These are phyloP conservation scores for Penicillium oxalicum DNA, from an alignment of 2,329 filamentous ascomycete species.

Conservation along the genomic window DNA sequence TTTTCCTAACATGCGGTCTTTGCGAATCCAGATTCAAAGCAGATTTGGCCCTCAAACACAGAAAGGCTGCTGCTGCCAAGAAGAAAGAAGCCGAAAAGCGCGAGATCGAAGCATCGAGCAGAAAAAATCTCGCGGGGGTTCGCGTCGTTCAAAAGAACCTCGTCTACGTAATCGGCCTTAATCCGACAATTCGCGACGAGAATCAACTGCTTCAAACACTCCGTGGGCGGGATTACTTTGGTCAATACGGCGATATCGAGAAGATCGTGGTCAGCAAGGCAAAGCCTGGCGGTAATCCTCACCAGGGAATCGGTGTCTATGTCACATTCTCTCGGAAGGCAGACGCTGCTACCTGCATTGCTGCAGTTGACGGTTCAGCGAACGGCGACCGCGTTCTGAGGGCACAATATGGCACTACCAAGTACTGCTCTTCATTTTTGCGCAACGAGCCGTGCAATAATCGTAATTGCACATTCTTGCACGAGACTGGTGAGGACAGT, in stretches of 20 bases:
- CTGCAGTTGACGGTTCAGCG: conserved; percentile 82
- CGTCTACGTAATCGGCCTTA: conserved; percentile 93
- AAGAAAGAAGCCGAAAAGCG: conserved; percentile 96
- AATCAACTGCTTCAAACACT: conserved; percentile 78
- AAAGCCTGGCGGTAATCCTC: conserved; percentile 64
- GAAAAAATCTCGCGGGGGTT: conserved; percentile 92
- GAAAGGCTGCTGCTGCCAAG: conserved; percentile 81
- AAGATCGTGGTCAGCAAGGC: conserved; percentile 98
- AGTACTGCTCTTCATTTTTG: conserved; percentile 96
- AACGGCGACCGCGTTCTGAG: conserved; percentile 81
- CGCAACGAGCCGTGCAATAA: conserved; percentile 93
- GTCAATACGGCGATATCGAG: conserved; percentile 95
- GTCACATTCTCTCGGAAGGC: conserved; percentile 94
- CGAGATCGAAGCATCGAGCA: conserved; percentile 89
- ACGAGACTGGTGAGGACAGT: conserved; percentile 96
- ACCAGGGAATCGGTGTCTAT: conserved; percentile 90
- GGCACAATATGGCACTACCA: conserved; percentile 81
- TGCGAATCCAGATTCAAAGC: conserved; percentile 42
- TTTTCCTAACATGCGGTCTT: conserved; percentile 15
- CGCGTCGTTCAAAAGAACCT: conserved; percentile 97
- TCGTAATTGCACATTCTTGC: conserved; percentile 93
- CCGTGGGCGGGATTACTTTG: conserved; percentile 87
- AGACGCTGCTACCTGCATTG: conserved; percentile 84
- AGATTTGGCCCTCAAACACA: conserved; percentile 61
- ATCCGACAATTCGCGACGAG: conserved; percentile 85